Evolutionary conservation across 2,329 filamentous ascomycete genomes (phyloP).

Genomic region (Stagonosporopsis tanaceti): DNA sequence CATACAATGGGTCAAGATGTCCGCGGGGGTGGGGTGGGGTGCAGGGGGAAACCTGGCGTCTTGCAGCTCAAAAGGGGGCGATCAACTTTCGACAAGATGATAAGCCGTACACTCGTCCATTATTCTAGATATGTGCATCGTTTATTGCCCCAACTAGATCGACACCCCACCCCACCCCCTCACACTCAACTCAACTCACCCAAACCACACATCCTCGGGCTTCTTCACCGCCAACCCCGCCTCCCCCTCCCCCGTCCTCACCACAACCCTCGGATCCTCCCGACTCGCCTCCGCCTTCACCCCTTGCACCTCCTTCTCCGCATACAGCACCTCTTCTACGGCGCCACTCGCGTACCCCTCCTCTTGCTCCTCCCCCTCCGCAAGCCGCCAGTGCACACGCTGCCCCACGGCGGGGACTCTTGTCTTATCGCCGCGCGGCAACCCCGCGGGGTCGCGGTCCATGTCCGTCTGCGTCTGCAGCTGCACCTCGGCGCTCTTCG

Average conservation of each 20-base stretch:
- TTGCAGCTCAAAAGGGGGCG: no score
- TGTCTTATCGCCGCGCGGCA: conserved; percentile 43
- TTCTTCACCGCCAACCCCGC: conserved; percentile 52
- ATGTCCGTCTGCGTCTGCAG: no score
- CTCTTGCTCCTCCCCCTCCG: conserved; percentile 35
- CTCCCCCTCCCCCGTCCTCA: conserved; percentile 52
- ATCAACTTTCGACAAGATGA: no score
- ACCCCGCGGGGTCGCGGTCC: conserved; percentile 29
- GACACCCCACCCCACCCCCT: no score
- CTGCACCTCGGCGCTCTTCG: conserved; percentile 44
- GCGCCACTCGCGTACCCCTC: conserved; percentile 53
- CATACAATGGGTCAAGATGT: no score
- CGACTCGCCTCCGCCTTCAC: conserved; percentile 53
- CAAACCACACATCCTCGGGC: conserved; percentile 54
- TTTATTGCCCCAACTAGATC: no score
- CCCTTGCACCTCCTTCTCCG: conserved; percentile 52
- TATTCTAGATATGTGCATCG: no score
- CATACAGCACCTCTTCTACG: conserved; percentile 53
- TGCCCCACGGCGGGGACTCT: conserved; percentile 54
- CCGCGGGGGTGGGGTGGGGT: no score
- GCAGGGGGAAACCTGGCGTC: no score
- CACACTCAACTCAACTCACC: conserved; percentile 14
- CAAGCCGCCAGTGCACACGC: conserved; percentile 51
- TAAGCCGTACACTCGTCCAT: no score
- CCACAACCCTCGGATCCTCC: conserved; percentile 54